Evolutionary conservation across 306 rosid genomes (phyloP).

Genomic region (Gynostemma pentaphyllum): DNA sequence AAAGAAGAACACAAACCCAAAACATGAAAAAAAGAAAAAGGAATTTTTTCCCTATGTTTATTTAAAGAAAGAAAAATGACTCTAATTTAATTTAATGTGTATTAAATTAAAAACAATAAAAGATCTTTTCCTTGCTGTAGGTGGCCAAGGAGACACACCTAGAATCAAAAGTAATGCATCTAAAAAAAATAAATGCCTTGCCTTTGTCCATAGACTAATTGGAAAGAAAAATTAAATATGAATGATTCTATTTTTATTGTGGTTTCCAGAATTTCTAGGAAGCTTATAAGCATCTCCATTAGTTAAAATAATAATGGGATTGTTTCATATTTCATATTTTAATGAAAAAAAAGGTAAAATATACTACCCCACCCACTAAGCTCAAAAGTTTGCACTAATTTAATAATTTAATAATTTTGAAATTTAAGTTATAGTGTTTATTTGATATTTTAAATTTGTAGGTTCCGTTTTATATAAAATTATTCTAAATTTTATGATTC

Average conservation of each 20-base stretch:
- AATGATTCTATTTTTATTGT: too few relatives aligned
- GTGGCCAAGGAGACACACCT: background rate
- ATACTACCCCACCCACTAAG: background rate
- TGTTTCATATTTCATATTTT: background rate
- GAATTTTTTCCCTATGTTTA: background rate
- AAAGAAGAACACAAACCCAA: background rate
- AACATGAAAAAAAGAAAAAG: background rate
- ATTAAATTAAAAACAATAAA: background rate
- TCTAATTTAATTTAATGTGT: too few relatives aligned
- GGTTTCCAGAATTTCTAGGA: background rate
- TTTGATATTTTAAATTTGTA: background rate
- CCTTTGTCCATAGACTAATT: constrained; percentile 2
- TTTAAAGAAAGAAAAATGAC: too few relatives aligned
- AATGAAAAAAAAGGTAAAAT: background rate
- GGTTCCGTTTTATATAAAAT: background rate
- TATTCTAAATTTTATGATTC: too few relatives aligned
- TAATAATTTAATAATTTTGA: background rate
- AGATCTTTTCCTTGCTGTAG: background rate
- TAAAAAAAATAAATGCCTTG: background rate
- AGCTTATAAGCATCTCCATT: background rate
- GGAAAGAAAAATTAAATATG: too few relatives aligned
- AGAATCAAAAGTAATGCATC: background rate
- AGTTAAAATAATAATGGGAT: background rate
- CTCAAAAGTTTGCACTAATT: background rate
- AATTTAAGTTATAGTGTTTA: background rate